phyloP scores from a whole-genome alignment of 257 asterid genomes.

The Plantago elongata region DNA sequence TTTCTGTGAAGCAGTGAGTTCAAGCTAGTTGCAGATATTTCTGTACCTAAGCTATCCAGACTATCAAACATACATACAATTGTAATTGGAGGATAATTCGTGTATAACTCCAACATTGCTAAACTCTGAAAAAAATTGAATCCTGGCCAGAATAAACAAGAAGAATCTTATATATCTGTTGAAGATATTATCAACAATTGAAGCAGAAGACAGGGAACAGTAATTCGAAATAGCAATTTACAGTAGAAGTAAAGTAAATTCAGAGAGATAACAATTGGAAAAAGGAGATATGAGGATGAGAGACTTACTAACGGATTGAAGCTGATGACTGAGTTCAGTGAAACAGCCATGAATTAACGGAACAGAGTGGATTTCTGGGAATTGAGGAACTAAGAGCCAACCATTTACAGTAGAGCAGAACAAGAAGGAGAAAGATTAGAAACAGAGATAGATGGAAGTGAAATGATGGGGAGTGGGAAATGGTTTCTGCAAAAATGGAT shows the following conservation, averaged over 20 bases:
- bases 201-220: not conserved
- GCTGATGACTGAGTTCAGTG: conserved; percentile 46
- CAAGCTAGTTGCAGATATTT: too few relatives aligned
- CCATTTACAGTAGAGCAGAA: conserved; percentile 23
- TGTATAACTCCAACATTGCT: too few relatives aligned
- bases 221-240: not conserved
- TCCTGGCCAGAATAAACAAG: too few relatives aligned
- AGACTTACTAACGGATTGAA: conserved; percentile 44
- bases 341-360: conserved; percentile 42
- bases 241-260: not conserved
- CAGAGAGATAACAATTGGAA: not conserved
- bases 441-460: not conserved
- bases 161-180: too few relatives aligned
- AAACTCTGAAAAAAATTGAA: too few relatives aligned
- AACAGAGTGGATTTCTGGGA: not conserved
- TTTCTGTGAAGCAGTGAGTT: too few relatives aligned
- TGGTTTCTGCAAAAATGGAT: conserved; percentile 18
- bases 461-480: not conserved
- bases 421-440: not conserved
- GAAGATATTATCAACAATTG: too few relatives aligned
- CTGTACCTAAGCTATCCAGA: too few relatives aligned
- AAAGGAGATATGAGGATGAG: not conserved
- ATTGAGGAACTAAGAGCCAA: conserved; percentile 22
- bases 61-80: too few relatives aligned
- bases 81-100: too few relatives aligned